Evolutionary conservation across 2,329 filamentous ascomycete species (phyloP).

Genomic region (Neophaeococcomyces mojaviensis): DNA sequence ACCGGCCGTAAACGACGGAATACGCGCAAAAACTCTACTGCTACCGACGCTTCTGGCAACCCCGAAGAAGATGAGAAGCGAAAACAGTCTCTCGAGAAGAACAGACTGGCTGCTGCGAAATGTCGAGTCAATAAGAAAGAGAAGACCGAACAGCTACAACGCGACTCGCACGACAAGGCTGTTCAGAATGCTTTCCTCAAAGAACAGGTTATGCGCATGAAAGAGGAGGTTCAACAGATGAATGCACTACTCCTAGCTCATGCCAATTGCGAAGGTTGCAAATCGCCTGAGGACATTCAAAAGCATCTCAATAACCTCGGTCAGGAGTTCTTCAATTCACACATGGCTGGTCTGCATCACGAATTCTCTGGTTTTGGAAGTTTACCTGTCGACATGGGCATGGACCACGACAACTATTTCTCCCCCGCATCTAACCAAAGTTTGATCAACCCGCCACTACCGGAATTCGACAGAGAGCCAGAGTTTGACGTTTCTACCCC

Average conservation of each 20-base stretch:
- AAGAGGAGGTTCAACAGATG: conserved; percentile 23
- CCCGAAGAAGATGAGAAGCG: conserved; percentile 19
- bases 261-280: conserved; percentile 23
- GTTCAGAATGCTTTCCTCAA: conserved; percentile 24
- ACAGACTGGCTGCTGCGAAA: conserved; percentile 23
- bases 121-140: conserved; percentile 25
- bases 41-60: conserved; percentile 3
- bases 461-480: conserved; percentile 20
- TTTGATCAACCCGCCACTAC: conserved; percentile 20
- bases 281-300: conserved; percentile 21
- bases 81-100: conserved; percentile 23
- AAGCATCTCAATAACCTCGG: conserved; percentile 19
- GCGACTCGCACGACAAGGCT: conserved; percentile 23
- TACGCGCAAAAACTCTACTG: conserved; percentile 14
- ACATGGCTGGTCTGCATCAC: conserved; percentile 11
- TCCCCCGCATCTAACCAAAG: conserved; percentile 5
- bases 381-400: conserved; percentile 10
- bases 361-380: conserved; percentile 9
- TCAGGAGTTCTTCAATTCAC: conserved; percentile 19
- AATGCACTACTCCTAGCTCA: conserved; percentile 21
- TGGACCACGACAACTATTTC: conserved; percentile 17
- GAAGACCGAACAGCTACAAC: conserved; percentile 22
- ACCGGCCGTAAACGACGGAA: conserved; percentile 20
- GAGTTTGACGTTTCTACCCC: conserved; percentile 23
- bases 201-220: conserved; percentile 24